Conservation (phyloP, 2,329 filamentous ascomycete species). For the Cercospora sp. region DNA sequence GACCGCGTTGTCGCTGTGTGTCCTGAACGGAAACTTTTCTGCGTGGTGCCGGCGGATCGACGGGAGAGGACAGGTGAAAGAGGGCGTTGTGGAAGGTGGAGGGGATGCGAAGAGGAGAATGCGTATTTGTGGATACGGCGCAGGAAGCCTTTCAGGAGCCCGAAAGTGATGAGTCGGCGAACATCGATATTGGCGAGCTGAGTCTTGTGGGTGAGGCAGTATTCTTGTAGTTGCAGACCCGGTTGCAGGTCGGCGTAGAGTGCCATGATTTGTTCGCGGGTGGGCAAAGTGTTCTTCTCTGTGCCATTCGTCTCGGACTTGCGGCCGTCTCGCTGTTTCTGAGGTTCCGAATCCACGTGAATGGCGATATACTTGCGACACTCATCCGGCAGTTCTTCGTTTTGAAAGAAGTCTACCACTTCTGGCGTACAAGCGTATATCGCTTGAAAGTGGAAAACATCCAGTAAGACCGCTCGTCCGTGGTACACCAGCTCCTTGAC, state of each 20-base stretch:
- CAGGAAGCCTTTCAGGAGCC: constrained; percentile 89
- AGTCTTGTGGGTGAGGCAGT: constrained; percentile 74
- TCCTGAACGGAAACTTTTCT: constrained; percentile 7
- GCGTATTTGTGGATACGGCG: constrained; percentile 90
- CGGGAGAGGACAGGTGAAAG: constrained; percentile 9
- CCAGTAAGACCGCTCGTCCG: constrained; percentile 82
- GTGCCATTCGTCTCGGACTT: constrained; percentile 5
- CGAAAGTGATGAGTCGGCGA: constrained; percentile 89
- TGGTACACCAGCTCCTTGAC: constrained; percentile 91
- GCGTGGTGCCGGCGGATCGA: constrained; percentile 14
- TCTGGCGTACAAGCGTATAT: constrained; percentile 84
- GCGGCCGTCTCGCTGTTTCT: constrained; percentile 6
- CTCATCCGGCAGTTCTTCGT: constrained; percentile 78
- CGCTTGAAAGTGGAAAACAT: constrained; percentile 91
- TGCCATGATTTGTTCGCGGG: constrained; percentile 60
- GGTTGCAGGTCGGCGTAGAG: constrained; percentile 85
- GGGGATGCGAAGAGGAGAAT: neutral
- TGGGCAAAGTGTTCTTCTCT: constrained; percentile 10
- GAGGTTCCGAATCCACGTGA: constrained; percentile 11
- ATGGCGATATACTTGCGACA: constrained; percentile 80
- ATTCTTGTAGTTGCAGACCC: constrained; percentile 81
- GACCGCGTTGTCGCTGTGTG: neutral
- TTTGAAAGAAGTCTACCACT: constrained; percentile 75
- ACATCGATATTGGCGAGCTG: constrained; percentile 79
- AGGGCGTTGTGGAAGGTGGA: constrained; percentile 12